phyloP scores from a whole-genome alignment of 352 stramenopile species.

The Thraustotheca clavata region DNA sequence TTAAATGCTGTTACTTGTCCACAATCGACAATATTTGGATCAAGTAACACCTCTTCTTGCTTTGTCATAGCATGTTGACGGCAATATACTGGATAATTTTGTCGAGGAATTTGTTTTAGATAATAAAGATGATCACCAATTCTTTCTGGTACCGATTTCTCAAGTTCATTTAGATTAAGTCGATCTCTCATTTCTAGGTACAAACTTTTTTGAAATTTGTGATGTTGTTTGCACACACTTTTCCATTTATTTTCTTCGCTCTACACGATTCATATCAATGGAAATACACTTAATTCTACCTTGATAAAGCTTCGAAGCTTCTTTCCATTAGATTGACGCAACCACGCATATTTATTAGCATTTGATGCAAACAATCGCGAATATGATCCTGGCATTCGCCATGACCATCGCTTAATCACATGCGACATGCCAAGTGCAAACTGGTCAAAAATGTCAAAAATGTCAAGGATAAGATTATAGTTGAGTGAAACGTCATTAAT shows the following conservation, averaged over 20 bases:
- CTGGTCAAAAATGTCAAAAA: too few species aligned
- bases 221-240: conserved; percentile 48
- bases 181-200: conserved; percentile 40
- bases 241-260: neutral
- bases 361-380: neutral
- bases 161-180: conserved; percentile 6
- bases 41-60: conserved; percentile 53
- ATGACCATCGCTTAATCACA: too few species aligned
- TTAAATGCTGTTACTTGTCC: conserved; percentile 70
- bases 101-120: conserved; percentile 39
- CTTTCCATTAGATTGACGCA: neutral
- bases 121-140: conserved; percentile 73
- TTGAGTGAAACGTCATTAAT: too few species aligned
- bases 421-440: too few species aligned
- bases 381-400: too few species aligned
- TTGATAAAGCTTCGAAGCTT: conserved; percentile 11
- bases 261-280: neutral
- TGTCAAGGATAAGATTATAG: too few species aligned
- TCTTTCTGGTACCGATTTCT: conserved; percentile 45
- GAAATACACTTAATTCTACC: neutral
- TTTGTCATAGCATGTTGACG: conserved; percentile 30
- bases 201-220: conserved; percentile 54
- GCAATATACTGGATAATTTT: conserved; percentile 79
- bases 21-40: conserved; percentile 63
- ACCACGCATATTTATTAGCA: neutral